A percentile compares a stretch with the other conserved stretches of the same genome.
Conservation (phyloP, 257 asterid species). For the Rauvolfia tetraphylla region DNA sequence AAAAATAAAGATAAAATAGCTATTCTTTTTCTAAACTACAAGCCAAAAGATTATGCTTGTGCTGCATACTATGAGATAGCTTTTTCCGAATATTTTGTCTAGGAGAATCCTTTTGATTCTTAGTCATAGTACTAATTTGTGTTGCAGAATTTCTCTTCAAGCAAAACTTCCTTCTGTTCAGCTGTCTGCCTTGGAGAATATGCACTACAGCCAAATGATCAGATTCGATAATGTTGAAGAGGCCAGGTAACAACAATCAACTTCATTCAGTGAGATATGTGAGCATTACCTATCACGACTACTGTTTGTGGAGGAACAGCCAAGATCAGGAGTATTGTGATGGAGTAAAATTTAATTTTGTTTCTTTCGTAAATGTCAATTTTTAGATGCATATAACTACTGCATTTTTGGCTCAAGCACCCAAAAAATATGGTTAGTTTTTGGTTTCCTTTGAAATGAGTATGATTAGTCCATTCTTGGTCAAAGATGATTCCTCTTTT, state of each 20-base stretch:
- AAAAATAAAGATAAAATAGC: background rate
- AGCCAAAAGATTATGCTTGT: background rate
- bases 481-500: background rate
- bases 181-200: constrained; percentile 85
- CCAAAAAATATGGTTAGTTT: background rate
- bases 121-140: constrained; percentile 24
- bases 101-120: constrained; percentile 15
- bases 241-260: constrained; percentile 52
- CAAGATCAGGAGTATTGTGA: background rate
- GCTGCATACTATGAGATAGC: background rate
- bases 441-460: background rate
- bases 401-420: background rate
- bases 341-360: background rate
- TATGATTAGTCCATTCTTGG: background rate
- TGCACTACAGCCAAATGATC: constrained; percentile 92
- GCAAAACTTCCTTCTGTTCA: constrained; percentile 60
- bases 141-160: constrained; percentile 58
- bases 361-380: background rate
- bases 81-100: background rate
- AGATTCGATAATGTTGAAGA: constrained; percentile 81
- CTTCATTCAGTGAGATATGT: background rate
- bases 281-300: background rate
- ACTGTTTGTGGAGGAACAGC: background rate
- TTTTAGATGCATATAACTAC: background rate
- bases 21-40: background rate